A percentile compares a stretch with the other conserved stretches of the same genome.
These are phyloP conservation scores for Emericellopsis terricola DNA, from an alignment of 495 filamentous ascomycete genomes.

Conservation along the genomic window DNA sequence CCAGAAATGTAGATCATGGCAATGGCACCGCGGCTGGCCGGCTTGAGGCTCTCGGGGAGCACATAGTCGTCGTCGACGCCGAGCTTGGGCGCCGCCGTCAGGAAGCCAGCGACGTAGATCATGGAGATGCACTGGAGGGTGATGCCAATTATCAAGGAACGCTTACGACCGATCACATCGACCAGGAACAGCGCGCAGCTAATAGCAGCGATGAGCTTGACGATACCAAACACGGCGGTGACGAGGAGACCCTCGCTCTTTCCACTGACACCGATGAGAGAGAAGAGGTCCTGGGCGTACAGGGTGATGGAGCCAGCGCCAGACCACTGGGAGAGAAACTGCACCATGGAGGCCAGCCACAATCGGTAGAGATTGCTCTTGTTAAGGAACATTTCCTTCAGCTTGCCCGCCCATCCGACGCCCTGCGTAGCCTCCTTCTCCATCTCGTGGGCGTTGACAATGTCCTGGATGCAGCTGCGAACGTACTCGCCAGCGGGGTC, in stretches of 20 bases:
- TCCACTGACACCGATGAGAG: conserved; percentile 42
- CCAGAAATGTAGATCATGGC: conserved; percentile 51
- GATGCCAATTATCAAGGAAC: conserved; percentile 46
- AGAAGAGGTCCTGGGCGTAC: conserved; percentile 50
- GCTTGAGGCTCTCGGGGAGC: conserved; percentile 12
- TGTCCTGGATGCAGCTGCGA: conserved; percentile 27
- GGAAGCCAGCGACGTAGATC: conserved; percentile 50
- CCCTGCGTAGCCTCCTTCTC: conserved; percentile 42
- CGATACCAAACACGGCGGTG: conserved; percentile 51
- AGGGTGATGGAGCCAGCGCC: conserved; percentile 50
- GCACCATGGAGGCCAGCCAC: conserved; percentile 36
- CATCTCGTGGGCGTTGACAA: conserved; percentile 26
- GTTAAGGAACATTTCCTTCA: conserved; percentile 42
- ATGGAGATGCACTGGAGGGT: conserved; percentile 42
- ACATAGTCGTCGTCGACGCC: conserved; percentile 16
- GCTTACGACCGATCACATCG: conserved; percentile 56
- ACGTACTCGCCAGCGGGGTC: conserved; percentile 30
- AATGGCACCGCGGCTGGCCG: conserved; percentile 34
- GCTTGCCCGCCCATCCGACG: conserved; percentile 29
- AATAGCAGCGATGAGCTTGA: conserved; percentile 46
- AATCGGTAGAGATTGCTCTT: conserved; percentile 46
- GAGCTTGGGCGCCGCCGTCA: conserved; percentile 31
- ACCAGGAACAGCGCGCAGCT: conserved; percentile 54
- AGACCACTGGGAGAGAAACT: conserved; percentile 51
- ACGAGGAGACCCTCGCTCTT: conserved; percentile 43